Evolutionary conservation across 768 basidiomycete species (phyloP), one percentile per base, ranked within the genome.

Genomic region (Holtermanniella nyarrowii): DNA sequence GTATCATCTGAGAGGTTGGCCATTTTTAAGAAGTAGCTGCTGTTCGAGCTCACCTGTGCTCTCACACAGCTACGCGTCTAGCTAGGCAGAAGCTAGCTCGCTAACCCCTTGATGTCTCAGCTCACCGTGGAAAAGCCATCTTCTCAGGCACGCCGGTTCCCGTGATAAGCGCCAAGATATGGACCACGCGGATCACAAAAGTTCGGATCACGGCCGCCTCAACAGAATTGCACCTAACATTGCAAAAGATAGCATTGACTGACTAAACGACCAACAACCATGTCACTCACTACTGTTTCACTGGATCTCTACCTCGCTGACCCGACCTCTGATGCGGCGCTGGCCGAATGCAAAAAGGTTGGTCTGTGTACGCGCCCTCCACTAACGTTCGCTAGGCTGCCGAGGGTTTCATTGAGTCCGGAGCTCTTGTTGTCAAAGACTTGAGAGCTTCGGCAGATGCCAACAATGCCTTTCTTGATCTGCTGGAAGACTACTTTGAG

Each of bases 401-500:
- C 4, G 76, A 85, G 58, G 85, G 87, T 2, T 75, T 95, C 27
- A 84, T 87, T 50, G 76, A 77, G 31, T 89, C 85, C 53, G 91
- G 91, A 2, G 91, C 91, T 0, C 78, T 95, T 21, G 77, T 95
- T 22, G 75, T 95, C 39, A 82, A 79, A 49, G 91, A 95, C 70
- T 84, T 84, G 13, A 79, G 90, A 12, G 87, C 90, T 20, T 79
- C 81, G 3, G 86, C 88, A 63, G 75, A 80, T 21, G 85, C 88
- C 69, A 96, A 97, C 68, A 66, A 76, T 25, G 73, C 74, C 12
- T 96, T 96, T 69, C 78, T 97, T 39, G 85, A 95, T 73, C 76
- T 93, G 44, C 76, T 91, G 41, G 91, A 97, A 68, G 88, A 91
- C 69, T 97, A 97, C 71, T 97, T 97, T 65, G 76, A 78, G 5